Evolutionary conservation across 306 rosid genomes (phyloP), one percentile per base, ranked within the genome.

Genomic region (Arachis stenosperma): DNA sequence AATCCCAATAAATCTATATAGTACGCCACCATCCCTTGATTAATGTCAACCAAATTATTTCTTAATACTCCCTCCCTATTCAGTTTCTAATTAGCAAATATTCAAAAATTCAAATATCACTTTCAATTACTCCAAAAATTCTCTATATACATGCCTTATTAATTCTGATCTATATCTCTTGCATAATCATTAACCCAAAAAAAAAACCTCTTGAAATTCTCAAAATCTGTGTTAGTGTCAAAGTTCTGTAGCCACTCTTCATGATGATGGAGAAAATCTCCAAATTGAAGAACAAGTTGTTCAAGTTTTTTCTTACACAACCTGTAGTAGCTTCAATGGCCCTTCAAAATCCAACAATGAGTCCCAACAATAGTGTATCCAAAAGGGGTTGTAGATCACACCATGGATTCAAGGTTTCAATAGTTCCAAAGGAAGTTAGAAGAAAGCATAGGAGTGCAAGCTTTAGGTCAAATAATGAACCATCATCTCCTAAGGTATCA

Each of bases 401-500:
- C 27, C 27, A 22, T 5, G 1, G 7, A 52, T 42, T 22, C 4
- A 63, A 0, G 8, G 67, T 81, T 30, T 69, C 81, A 2, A 80
- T 87, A 12, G 48, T 84, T 42, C 87, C 85, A 3, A n/a, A 33
- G 8, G 87, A 87, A 46, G 77, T 75, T 15, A 53, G 85, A 76
- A 79, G 78, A 59, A 79, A 58, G 65, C 50, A 47, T 3, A 58
- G 44, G 59, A 58, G 9, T 54, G 71, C 22, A 41, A 75, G 82
- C 14, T 75, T 84, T 12, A 71, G 80, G 39, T 37, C 73, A 30
- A 12, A 33, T 36, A 12, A 33, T 36, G 87, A 87, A 13, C 88
- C 88, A 6, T 3, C 74, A 0, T 87, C 88, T 4, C 88, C 85
- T 3, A 77, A 84, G 70, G 88, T 87, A 9, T 79, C 90, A 5